Evolutionary conservation across 495 filamentous ascomycete species (phyloP).

Genomic region (Penicillium coffeae): DNA sequence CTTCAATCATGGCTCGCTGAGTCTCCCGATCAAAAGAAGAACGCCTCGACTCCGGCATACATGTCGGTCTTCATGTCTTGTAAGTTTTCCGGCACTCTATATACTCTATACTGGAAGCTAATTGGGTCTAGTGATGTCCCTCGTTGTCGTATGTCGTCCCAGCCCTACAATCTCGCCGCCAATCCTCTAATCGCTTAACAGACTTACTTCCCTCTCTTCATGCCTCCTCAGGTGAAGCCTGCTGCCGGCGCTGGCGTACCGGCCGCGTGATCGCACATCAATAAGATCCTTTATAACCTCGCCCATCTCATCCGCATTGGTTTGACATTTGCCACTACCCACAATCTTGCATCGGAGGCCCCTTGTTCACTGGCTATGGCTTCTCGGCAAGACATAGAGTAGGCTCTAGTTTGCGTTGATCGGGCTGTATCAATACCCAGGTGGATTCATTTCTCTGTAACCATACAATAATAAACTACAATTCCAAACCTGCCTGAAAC

Average conservation of each 20-base stretch:
- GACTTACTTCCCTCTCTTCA: conserved; percentile 82
- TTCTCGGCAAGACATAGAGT: not conserved
- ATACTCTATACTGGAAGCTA: not conserved
- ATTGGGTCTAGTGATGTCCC: conserved; percentile 61
- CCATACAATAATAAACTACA: not conserved
- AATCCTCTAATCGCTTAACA: conserved; percentile 23
- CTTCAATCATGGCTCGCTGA: conserved; percentile 85
- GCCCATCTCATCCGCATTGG: conserved; percentile 1
- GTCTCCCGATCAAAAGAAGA: conserved; percentile 68
- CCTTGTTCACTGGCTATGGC: not conserved
- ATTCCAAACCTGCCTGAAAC: too few species aligned
- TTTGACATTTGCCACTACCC: not conserved
- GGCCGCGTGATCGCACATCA: conserved; percentile 27
- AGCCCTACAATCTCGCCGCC: not conserved
- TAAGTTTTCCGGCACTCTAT: conserved; percentile 41
- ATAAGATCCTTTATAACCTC: conserved; percentile 10
- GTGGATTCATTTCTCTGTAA: conserved; percentile 5
- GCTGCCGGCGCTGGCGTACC: conserved; percentile 42
- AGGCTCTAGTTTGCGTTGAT: not conserved
- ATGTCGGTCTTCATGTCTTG: conserved; percentile 82
- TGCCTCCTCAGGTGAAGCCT: conserved; percentile 53
- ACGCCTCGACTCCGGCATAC: conserved; percentile 67
- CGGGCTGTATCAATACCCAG: conserved; percentile 16
- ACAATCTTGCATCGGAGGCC: not conserved
- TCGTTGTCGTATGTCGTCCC: conserved; percentile 61